Evolutionary conservation across 495 filamentous ascomycete genomes (phyloP).

Genomic region (Neurospora sublineolata): DNA sequence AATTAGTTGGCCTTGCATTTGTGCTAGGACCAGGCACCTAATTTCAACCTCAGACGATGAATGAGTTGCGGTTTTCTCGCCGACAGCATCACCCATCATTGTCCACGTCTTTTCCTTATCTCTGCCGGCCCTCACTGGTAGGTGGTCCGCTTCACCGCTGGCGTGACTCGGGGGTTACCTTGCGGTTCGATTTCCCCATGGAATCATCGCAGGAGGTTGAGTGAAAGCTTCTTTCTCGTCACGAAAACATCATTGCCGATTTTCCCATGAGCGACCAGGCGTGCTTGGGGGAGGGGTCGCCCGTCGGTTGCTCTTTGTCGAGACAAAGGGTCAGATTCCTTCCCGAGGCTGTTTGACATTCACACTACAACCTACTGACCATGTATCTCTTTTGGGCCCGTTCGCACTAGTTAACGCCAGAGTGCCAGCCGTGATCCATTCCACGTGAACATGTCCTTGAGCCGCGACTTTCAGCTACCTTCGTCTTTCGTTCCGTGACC

Average conservation of each 20-base stretch:
- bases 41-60: neutral
- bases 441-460: neutral
- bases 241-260: neutral
- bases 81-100: neutral
- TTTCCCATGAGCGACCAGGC: neutral
- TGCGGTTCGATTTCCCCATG: neutral
- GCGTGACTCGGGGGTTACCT: neutral
- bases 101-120: neutral
- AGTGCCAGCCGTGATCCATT: neutral
- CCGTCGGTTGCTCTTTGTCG: neutral
- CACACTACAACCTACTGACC: neutral
- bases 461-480: neutral
- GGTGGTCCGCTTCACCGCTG: neutral
- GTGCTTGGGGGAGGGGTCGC: neutral
- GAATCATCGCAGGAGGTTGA: neutral
- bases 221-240: neutral
- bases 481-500: neutral
- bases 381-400: neutral
- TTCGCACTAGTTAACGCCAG: neutral
- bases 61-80: neutral
- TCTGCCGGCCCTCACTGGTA: neutral
- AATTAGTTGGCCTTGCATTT: neutral
- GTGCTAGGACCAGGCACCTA: neutral
- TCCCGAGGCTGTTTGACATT: neutral
- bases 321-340: neutral